Conservation (phyloP, 208 protist genomes). For the Trypanosomatidae sp. region DNA sequence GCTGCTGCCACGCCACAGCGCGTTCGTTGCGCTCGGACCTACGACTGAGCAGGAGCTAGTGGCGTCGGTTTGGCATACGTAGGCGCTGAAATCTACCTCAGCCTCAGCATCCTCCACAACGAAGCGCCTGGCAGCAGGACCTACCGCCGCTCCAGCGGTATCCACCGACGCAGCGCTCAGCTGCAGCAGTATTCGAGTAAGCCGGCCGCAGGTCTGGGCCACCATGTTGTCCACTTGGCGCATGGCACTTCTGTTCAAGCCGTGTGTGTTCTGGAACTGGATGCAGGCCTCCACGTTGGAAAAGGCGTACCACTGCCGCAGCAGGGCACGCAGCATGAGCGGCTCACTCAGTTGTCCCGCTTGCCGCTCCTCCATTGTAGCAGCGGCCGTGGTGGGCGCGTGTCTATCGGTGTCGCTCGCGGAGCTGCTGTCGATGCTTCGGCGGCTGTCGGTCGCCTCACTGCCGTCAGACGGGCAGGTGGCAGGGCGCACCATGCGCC, state of each 20-base stretch:
- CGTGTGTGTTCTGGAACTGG: constrained; percentile 19
- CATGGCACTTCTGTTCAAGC: constrained; percentile 51
- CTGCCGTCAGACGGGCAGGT: not conserved
- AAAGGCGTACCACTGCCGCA: constrained; percentile 70
- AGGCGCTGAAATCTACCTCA: constrained; percentile 32
- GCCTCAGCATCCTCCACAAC: not conserved
- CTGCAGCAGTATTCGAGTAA: constrained; percentile 36
- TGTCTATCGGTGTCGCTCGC: not conserved
- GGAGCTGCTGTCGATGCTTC: not conserved
- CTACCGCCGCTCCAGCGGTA: not conserved
- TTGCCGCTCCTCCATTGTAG: constrained; percentile 12
- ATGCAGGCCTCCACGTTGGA: constrained; percentile 21
- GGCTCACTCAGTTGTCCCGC: constrained; percentile 66
- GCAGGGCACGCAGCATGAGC: constrained; percentile 52
- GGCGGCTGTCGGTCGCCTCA: not conserved
- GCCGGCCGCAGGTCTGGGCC: constrained; percentile 55
- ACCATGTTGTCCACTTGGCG: constrained; percentile 61
- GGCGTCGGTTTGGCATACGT: constrained; percentile 19
- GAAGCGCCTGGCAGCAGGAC: not conserved
- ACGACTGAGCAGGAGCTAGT: too few species aligned
- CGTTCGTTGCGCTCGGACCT: not conserved
- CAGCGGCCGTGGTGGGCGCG: not conserved
- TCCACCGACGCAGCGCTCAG: constrained; percentile 1
- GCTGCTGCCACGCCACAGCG: not conserved
- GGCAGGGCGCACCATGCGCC: not conserved